Conservation (phyloP, 2,329 filamentous ascomycete species). For the Colletotrichum tabaci region DNA sequence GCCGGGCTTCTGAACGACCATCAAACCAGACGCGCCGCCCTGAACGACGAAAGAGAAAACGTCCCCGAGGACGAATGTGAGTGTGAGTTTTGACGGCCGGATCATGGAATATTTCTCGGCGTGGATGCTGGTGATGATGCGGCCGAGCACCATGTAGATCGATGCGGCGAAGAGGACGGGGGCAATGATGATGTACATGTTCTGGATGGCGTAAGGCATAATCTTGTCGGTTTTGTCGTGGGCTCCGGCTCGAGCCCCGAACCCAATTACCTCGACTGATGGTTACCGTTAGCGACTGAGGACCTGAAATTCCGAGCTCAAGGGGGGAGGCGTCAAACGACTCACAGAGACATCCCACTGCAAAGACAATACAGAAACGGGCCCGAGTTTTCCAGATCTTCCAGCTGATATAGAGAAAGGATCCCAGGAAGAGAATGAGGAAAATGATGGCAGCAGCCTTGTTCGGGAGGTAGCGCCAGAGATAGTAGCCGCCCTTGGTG, state of each 20-base stretch:
- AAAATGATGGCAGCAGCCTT: conserved; percentile 59
- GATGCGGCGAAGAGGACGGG: conserved; percentile 64
- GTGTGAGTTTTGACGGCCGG: conserved; percentile 61
- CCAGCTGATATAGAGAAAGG: conserved; percentile 54
- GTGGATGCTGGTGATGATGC: conserved; percentile 57
- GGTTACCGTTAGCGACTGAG: conserved; percentile 39
- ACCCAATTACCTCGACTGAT: conserved; percentile 56
- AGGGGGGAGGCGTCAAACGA: not conserved
- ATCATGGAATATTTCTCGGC: conserved; percentile 53
- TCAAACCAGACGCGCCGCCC: conserved; percentile 49
- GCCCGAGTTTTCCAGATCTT: conserved; percentile 57
- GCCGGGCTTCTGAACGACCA: conserved; percentile 52
- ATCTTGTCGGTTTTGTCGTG: conserved; percentile 45
- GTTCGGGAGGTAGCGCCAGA: conserved; percentile 56
- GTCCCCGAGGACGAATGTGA: conserved; percentile 69
- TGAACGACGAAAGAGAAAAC: conserved; percentile 54
- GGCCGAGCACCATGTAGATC: conserved; percentile 65
- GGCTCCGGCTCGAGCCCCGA: conserved; percentile 47
- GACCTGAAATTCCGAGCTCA: no score
- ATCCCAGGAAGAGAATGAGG: conserved; percentile 55
- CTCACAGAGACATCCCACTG: conserved; percentile 58
- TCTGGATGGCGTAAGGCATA: conserved; percentile 51
- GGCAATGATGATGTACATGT: conserved; percentile 48
- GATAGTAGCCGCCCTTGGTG: conserved; percentile 46
- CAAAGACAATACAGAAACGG: conserved; percentile 62